Evolutionary conservation across 2,329 filamentous ascomycete species (phyloP), one percentile per base, ranked within the genome.

Genomic region (Coniochaeta sp.): DNA sequence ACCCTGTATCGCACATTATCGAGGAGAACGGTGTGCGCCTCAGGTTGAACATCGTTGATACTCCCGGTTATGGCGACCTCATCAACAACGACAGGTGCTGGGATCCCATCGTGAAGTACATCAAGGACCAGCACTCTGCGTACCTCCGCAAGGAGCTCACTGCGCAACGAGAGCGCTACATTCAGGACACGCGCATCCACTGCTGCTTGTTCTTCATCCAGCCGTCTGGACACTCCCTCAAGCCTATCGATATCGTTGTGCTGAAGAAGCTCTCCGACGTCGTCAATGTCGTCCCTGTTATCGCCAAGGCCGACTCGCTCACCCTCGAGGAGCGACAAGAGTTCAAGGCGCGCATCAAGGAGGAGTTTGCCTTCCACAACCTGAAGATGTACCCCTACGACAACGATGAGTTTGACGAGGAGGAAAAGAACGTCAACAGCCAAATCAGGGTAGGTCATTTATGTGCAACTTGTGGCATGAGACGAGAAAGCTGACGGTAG

Each of bases 71-170:
- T 72, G 95, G 95, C 73, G 95, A 99, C 72, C 87, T 97, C 73
- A 95, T 99, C 78, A 99, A 99, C 86, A 99, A 99, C 78, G 95
- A 99, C 81, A 90, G 95, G 84, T 99, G 95, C 88, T 99, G 95
- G 95, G 95, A 99, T 74, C 95, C 95, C 65, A 99, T 99, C 75
- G 93, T 99, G 84, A 99, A 99, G 84, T 99, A 99, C 81, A 99
- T 99, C 85, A 99, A 99, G 85, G 95, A 99, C 79, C 95, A 99
- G 83, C 95, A 99, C 84, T 97, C 92, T 58, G 93, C 95, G 71
- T 99, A 98, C 81, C 87, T 99, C 69, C 91, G 95, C 78, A 99
- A 99, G 85, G 95, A 99, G 79, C 91, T 99, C 72, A 98, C 95
- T 60, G 95, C 95, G 68, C 95, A 99, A 84, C 91, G 95, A 79